Evolutionary conservation across 768 basidiomycete species (phyloP), one percentile per base, ranked within the genome.

Genomic region (Suillus weaverae): DNA sequence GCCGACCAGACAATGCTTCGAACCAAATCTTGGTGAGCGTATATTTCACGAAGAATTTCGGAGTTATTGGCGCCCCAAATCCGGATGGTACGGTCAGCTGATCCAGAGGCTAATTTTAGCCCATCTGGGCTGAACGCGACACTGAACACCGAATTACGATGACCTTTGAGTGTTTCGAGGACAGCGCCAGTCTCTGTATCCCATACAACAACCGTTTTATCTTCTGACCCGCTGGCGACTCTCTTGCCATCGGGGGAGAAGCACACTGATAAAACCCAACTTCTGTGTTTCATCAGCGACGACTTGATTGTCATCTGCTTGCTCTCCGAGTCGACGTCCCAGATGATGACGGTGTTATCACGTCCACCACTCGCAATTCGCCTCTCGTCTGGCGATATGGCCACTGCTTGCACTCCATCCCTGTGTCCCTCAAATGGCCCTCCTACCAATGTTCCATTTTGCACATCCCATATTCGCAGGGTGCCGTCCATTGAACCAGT

Each of bases 121-220:
- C 80, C 80, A 69, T 84, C 79, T 30, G 80, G 81, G 4, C 81
- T 81, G 64, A 82, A 78, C 64, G 73, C 68, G 53, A 82, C 80
- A 9, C 14, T 22, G 18, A 22, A 30, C 8, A 51, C 46, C 41
- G 2, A 5, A 18, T 51, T 16, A 7, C 20, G 30, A 14, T 62
- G 20, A 26, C 50, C 43, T 16, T 7, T 5, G 18, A 48, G 43
- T 44, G 22, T 51, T n/a, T 38, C 2, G 10, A 62, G 30, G 20
- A n/a, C 14, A 26, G 35, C 32, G 16, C 61, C 35, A 16, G 50
- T 62, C 50, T 71, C 70, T 1, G 50, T 2, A 53, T 62, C 32
- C 50, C 61, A 62, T 22, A 55, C 6, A 11, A 30, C 16, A 3
- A 64, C 18, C 1, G 43, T 67, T 18, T 33, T 20, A 20, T 63